Evolutionary conservation across 2,329 filamentous ascomycete genomes (phyloP).

Genomic region (Fusarium guadeloupense): DNA sequence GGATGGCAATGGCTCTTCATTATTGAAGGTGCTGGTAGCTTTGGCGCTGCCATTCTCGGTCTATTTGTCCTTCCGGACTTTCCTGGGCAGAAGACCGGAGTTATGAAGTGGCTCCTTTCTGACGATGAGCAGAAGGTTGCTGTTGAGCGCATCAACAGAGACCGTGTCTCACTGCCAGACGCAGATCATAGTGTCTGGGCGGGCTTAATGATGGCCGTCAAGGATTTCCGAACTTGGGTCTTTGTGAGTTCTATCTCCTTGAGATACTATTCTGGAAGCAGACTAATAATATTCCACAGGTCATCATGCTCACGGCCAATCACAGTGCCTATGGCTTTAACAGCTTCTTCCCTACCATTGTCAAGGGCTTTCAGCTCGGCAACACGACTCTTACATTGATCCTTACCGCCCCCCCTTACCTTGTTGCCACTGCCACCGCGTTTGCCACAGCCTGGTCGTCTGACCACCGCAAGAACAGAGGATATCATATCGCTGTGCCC

Average conservation of each 20-base stretch:
- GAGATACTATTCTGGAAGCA: fast-evolving
- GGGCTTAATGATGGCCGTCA: conserved; percentile 35
- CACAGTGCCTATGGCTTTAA: conserved; percentile 12
- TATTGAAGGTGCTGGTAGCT: conserved; percentile 44
- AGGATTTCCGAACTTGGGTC: conserved; percentile 39
- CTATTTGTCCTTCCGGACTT: conserved; percentile 38
- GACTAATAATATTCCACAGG: neutral
- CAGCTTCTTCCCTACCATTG: conserved; percentile 13
- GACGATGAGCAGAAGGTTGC: conserved; percentile 40
- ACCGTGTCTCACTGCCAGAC: conserved; percentile 37
- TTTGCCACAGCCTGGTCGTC: conserved; percentile 36
- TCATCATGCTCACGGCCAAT: conserved; percentile 3
- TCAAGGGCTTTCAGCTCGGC: conserved; percentile 1
- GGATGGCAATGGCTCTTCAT: conserved; percentile 56
- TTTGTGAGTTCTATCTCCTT: conserved; percentile 15
- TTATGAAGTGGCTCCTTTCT: conserved; percentile 35
- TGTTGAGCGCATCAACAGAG: conserved; percentile 34
- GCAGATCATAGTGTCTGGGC: conserved; percentile 35
- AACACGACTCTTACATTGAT: conserved; percentile 1
- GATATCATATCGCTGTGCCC: conserved; percentile 31
- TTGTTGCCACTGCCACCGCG: neutral
- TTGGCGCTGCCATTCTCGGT: conserved; percentile 25
- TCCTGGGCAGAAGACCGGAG: conserved; percentile 37
- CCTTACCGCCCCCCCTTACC: conserved; percentile 1
- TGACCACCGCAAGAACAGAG: conserved; percentile 33